A percentile compares a stretch with the other conserved stretches of the same genome.
These are phyloP conservation scores for Fusarium mundagurra DNA, from an alignment of 2,329 filamentous ascomycete genomes.

Conservation along the genomic window DNA sequence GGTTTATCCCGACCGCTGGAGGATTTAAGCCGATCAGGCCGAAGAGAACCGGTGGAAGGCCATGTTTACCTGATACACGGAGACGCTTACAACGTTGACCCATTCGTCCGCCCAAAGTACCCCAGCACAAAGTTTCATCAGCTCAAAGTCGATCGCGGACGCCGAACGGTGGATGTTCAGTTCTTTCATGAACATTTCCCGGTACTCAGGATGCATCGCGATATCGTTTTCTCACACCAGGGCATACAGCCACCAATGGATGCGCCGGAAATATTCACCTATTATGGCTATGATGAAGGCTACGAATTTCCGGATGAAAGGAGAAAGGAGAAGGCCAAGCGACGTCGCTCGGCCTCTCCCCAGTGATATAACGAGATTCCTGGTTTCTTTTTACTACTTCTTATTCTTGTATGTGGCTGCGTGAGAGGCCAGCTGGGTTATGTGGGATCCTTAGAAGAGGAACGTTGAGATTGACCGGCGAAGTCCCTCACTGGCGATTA, in stretches of 20 bases:
- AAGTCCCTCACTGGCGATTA: background rate
- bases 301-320: background rate
- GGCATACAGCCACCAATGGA: background rate
- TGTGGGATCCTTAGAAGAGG: background rate
- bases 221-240: background rate
- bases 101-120: background rate
- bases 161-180: background rate
- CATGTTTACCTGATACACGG: background rate
- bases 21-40: background rate
- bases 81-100: background rate
- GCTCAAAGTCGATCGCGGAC: background rate
- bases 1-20: background rate
- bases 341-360: background rate
- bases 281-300: background rate
- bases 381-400: background rate
- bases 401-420: background rate
- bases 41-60: background rate
- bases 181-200: background rate
- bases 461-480: background rate
- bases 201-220: background rate
- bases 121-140: background rate
- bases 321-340: background rate
- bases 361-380: background rate
- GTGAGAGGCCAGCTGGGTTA: background rate
- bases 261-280: background rate